Percentiles rank a stretch among this genome's conserved stretches.
Evolutionary conservation across 768 basidiomycete species (phyloP).

Genomic region (Russula emetica): DNA sequence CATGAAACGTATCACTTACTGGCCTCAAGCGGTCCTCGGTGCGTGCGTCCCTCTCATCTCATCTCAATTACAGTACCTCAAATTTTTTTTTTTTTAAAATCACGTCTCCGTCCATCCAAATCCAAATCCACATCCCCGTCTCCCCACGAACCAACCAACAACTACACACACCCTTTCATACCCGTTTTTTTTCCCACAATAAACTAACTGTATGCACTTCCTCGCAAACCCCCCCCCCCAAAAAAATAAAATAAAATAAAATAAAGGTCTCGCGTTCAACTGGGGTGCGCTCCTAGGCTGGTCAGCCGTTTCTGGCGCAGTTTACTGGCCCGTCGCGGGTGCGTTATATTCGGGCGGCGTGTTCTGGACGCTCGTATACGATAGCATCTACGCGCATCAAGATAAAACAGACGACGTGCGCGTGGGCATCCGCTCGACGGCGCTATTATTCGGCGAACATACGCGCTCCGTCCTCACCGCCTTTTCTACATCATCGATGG

Average conservation of each 20-base stretch:
- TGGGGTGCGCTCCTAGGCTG: conserved; percentile 97
- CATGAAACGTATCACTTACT: conserved; percentile 96
- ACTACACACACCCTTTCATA: too few relatives aligned
- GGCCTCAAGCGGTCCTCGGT: conserved; percentile 97
- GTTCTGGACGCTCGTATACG: conserved; percentile 94
- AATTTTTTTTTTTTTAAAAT: too few relatives aligned
- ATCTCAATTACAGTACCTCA: background rate
- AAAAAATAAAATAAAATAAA: too few relatives aligned
- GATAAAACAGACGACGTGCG: conserved; percentile 89
- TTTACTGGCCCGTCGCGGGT: conserved; percentile 76
- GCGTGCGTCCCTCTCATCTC: conserved; percentile 34
- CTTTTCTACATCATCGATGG: conserved; percentile 70
- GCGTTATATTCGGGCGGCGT: conserved; percentile 89
- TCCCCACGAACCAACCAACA: background rate
- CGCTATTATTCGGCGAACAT: conserved; percentile 77
- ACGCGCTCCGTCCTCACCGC: conserved; percentile 71
- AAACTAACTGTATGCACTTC: background rate
- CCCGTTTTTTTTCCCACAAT: background rate
- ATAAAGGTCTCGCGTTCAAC: conserved; percentile 85
- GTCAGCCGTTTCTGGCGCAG: conserved; percentile 83
- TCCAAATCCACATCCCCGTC: too few relatives aligned
- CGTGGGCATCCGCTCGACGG: conserved; percentile 90
- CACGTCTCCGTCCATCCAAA: too few relatives aligned
- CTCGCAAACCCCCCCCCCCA: too few relatives aligned
- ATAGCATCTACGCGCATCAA: conserved; percentile 98